phyloP scores from a whole-genome alignment of 2,329 filamentous ascomycete genomes.

The Aureobasidium sp. region DNA sequence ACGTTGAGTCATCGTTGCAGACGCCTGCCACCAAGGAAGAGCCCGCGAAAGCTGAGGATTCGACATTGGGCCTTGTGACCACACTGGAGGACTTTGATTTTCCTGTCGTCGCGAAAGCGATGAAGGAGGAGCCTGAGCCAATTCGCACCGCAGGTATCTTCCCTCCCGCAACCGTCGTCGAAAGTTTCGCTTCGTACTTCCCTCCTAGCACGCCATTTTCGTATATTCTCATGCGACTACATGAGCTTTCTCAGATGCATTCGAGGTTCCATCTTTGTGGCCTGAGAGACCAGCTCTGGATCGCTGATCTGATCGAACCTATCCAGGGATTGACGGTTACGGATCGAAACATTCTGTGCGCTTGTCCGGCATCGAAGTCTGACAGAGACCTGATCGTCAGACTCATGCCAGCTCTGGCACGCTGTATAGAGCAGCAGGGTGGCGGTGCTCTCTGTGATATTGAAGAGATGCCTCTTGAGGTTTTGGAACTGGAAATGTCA shows the following conservation, averaged over 20 bases:
- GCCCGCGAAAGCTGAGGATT: constrained; percentile 11
- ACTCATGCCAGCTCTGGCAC: constrained; percentile 57
- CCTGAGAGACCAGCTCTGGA: constrained; percentile 51
- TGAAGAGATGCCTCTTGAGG: constrained; percentile 58
- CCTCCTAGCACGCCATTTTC: constrained; percentile 71
- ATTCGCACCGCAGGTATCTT: constrained; percentile 64
- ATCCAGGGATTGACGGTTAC: constrained; percentile 57
- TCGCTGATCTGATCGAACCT: constrained; percentile 67
- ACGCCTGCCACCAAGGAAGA: not conserved
- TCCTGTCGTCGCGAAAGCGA: constrained; percentile 49
- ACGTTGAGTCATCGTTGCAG: not conserved
- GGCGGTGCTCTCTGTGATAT: constrained; percentile 65
- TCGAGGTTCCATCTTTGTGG: constrained; percentile 62
- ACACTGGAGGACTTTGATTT: constrained; percentile 67
- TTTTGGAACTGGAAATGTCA: constrained; percentile 52
- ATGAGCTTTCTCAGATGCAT: constrained; percentile 57
- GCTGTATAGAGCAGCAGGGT: constrained; percentile 58
- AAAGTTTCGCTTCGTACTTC: constrained; percentile 74
- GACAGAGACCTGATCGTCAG: constrained; percentile 34
- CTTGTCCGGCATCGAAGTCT: constrained; percentile 56
- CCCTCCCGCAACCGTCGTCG: constrained; percentile 61
- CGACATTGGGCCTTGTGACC: constrained; percentile 66
- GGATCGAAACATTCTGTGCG: constrained; percentile 68
- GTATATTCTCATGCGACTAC: constrained; percentile 69
- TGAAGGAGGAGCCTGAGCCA: constrained; percentile 54